Conservation (phyloP, 75 land plant genomes). For the Picea sitchensis region DNA sequence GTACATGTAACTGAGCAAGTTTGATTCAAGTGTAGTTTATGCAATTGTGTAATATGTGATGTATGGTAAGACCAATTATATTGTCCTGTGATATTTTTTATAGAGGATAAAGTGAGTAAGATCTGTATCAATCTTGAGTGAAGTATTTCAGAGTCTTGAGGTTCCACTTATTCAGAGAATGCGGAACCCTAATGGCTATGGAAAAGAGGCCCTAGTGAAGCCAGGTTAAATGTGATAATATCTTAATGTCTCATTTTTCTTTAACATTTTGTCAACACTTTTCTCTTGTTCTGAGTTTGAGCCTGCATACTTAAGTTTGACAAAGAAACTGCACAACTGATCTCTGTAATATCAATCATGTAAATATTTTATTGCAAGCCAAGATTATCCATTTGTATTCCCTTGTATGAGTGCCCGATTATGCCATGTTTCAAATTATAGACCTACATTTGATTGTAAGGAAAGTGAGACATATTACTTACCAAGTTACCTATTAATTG, state of each 20-base stretch:
- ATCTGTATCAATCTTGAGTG: background rate
- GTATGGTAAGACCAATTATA: background rate
- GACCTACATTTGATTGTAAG: background rate
- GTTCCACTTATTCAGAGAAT: background rate
- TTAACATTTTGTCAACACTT: background rate
- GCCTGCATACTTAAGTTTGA: background rate
- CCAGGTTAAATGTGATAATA: background rate
- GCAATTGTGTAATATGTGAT: background rate
- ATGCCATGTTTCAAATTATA: background rate
- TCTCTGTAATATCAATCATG: background rate
- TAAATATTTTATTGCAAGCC: background rate
- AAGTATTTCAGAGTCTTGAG: background rate
- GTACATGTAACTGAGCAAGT: background rate
- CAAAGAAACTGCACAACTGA: too few species aligned
- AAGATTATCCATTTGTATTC: background rate
- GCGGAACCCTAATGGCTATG: background rate
- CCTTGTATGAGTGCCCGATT: background rate
- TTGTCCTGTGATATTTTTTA: background rate
- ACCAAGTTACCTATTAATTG: too few species aligned
- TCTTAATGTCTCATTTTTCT: background rate
- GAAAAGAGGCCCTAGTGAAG: background rate
- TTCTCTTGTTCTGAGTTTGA: background rate
- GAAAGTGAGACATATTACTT: too few species aligned
- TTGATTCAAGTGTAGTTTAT: constrained; percentile 7
- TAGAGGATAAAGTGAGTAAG: background rate